Base-by-base conservation (phyloP, 345 rosid genomes). In the Pugionium dolabratum region DNA sequence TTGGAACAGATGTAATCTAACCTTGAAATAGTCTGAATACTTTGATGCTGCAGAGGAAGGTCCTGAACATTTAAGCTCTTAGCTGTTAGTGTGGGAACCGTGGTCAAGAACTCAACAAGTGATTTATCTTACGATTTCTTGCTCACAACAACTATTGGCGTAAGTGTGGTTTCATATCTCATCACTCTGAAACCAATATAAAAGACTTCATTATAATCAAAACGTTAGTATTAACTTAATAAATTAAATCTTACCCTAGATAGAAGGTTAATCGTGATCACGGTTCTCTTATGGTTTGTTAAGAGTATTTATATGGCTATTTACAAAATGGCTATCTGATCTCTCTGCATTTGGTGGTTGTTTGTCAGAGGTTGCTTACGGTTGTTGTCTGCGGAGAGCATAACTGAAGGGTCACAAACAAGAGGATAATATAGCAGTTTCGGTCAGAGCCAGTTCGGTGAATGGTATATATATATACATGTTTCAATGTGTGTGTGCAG, bases 31-130 rank as follows among this genome's bases (percentile, higher is more conserved):
- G 76, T 63, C 81, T 55, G 78, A 76, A 55, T 54, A 59, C 56
- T 62, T 66, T 77, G 74, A 41, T 75, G 69, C 51, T 78, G 65
- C 80, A 83, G 95, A 74, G 76, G 80, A 59, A 73, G 62, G 81
- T 79, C 59, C 34, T 78, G 65, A 75, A 71, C 76, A 60, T 69
- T 50, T 52, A 71, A 74, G 76, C 42, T 78, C n/a, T 59, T 77
- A 77, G 84, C 78, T 70, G 60, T 66, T 70, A 52, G 76, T 27
- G 52, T 64, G 3, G 70, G 78, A 62, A 34, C 75, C 33, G 51
- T 75, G 65, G 69, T 84, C 61, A 77, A 73, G 67, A 78, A 59
- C 76, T 45, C 37, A 36, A 44, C 74, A 49, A 82, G 67, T 56
- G 80, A 79, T 66, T 32, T 79, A 74, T 73, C 77, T 37, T 74